Percentiles rank a stretch among this genome's conserved stretches.
These are phyloP conservation scores for Chaetomiaceae sp. DNA, from an alignment of 2,329 filamentous ascomycete genomes.

Conservation along the genomic window DNA sequence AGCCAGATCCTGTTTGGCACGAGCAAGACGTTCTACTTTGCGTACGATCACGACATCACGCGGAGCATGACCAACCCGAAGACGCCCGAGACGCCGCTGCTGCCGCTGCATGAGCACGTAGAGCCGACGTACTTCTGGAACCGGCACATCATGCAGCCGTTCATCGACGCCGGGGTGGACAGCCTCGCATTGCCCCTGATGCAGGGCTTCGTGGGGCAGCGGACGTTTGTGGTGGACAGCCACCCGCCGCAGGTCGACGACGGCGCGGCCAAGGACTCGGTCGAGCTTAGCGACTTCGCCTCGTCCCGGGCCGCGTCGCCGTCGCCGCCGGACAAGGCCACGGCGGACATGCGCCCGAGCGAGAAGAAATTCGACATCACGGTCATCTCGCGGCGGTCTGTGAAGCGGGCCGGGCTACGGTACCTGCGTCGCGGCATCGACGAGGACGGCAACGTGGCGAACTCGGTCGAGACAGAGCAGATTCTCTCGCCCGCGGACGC, in stretches of 20 bases:
- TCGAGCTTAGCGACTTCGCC: constrained; percentile 34
- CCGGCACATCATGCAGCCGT: constrained; percentile 62
- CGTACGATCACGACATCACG: constrained; percentile 91
- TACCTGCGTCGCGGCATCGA: constrained; percentile 89
- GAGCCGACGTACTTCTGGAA: constrained; percentile 93
- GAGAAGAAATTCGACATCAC: constrained; percentile 70
- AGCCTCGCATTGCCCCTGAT: constrained; percentile 72
- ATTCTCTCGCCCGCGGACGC: constrained; percentile 61
- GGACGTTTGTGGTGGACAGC: constrained; percentile 66
- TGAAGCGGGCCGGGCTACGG: constrained; percentile 77
- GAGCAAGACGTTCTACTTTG: constrained; percentile 85
- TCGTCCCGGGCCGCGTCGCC: constrained; percentile 14
- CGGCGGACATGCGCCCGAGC: constrained; percentile 34
- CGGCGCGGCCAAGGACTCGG: constrained; percentile 34
- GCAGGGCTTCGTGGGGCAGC: constrained; percentile 90
- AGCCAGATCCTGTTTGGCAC: constrained; percentile 78
- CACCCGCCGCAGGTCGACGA: constrained; percentile 50
- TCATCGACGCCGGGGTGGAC: constrained; percentile 68
- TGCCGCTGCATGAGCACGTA: constrained; percentile 64
- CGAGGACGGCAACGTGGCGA: constrained; percentile 81
- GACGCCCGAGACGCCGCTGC: constrained; percentile 33
- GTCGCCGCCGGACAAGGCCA: constrained; percentile 23
- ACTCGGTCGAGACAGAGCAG: constrained; percentile 92
- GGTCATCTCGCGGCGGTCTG: constrained; percentile 81
- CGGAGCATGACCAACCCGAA: constrained; percentile 45